phyloP scores from a whole-genome alignment of 2,329 filamentous ascomycete genomes.

The Sclerotinia spermophila region DNA sequence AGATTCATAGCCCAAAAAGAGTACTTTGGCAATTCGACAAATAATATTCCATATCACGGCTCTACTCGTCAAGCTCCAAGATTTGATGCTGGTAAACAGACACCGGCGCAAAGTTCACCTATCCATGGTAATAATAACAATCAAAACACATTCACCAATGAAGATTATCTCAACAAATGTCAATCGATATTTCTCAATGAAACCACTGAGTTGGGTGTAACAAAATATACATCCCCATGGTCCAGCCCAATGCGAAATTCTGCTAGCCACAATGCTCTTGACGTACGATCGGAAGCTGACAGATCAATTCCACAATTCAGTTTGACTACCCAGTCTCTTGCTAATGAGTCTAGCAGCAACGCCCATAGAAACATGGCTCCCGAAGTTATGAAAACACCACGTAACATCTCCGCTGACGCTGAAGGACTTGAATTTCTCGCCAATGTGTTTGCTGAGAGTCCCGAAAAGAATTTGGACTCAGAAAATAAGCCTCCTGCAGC shows the following conservation, averaged over 20 bases:
- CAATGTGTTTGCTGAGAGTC: not conserved
- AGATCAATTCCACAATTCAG: not conserved
- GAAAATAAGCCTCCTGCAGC: not conserved
- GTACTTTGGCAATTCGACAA: constrained; percentile 8
- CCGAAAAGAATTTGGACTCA: not conserved
- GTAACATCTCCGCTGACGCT: not conserved
- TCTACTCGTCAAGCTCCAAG: constrained; percentile 53
- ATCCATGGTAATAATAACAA: constrained; percentile 38
- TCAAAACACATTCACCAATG: not conserved
- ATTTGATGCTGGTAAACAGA: constrained; percentile 55
- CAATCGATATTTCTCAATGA: not conserved
- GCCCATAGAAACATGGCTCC: not conserved
- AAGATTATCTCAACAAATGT: constrained; percentile 10
- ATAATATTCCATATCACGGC: constrained; percentile 45
- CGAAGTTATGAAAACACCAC: not conserved
- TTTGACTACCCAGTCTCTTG: not conserved
- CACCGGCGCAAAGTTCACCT: constrained; percentile 59
- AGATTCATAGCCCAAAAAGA: constrained; percentile 6
- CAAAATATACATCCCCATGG: constrained; percentile 1
- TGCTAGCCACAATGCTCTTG: not conserved
- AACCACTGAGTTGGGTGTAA: not conserved
- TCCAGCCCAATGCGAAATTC: not conserved
- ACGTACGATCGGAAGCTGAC: not conserved
- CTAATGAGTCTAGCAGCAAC: not conserved
- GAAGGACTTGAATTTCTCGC: not conserved